Percentiles rank a stretch among this genome's conserved stretches.
These are phyloP conservation scores for Penicillium longicatenatum DNA, from an alignment of 495 filamentous ascomycete species.

Conservation along the genomic window DNA sequence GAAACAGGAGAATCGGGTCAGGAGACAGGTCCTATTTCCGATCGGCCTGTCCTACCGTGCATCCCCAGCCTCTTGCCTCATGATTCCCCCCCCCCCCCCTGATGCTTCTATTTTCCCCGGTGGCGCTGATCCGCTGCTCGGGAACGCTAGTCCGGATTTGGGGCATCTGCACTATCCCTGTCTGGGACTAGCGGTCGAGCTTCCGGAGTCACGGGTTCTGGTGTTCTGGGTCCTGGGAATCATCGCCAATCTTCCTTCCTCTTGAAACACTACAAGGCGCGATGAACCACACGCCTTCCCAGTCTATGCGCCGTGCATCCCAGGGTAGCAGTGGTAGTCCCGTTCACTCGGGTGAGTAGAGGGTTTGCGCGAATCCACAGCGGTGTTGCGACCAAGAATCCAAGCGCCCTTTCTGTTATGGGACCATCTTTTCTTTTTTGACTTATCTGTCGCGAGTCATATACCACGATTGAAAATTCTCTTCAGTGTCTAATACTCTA, in stretches of 20 bases:
- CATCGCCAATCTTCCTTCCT: constrained; percentile 18
- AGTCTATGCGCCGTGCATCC: constrained; percentile 37
- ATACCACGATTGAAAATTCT: not conserved
- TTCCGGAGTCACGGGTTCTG: constrained; percentile 49
- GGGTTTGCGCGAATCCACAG: constrained; percentile 8
- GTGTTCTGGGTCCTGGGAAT: constrained; percentile 19
- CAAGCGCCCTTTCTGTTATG: constrained; percentile 7
- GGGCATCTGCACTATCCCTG: constrained; percentile 18
- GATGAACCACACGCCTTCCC: constrained; percentile 37
- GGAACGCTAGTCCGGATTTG: constrained; percentile 38
- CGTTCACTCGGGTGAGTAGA: constrained; percentile 41
- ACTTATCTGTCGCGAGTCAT: not conserved
- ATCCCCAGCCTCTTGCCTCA: constrained; percentile 6
- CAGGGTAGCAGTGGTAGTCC: constrained; percentile 41
- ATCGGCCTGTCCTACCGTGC: not conserved
- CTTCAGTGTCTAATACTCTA: not conserved
- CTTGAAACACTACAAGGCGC: constrained; percentile 10
- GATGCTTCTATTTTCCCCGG: constrained; percentile 28
- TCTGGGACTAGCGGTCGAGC: constrained; percentile 35
- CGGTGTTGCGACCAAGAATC: constrained; percentile 9
- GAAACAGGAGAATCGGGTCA: not conserved
- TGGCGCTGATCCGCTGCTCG: constrained; percentile 45
- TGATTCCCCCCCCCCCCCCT: constrained; percentile 15
- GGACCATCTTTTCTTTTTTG: not conserved
- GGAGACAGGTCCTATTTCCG: not conserved